Conservation (phyloP, 768 basidiomycete species). For the Mycena pura region DNA sequence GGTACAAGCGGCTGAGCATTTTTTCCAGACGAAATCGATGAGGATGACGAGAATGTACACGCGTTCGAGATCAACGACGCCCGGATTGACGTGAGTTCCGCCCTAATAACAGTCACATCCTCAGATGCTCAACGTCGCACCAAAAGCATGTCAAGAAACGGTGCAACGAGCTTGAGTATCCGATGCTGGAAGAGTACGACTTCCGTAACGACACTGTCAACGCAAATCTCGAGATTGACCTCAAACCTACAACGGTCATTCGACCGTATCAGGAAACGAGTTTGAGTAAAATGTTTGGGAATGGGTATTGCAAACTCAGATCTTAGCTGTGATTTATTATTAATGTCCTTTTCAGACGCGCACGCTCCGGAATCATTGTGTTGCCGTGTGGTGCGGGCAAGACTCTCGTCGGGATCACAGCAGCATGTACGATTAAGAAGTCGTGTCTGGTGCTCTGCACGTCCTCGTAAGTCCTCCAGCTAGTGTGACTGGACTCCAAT, state of each 20-base stretch:
- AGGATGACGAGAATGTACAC: slow-evolving; percentile 97
- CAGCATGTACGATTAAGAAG: slow-evolving; percentile 99
- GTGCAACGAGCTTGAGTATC: slow-evolving; percentile 96
- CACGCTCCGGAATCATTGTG: slow-evolving; percentile 97
- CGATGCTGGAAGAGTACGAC: slow-evolving; percentile 99
- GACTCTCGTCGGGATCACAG: slow-evolving; percentile 98
- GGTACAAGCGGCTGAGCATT: background rate
- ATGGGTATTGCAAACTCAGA: slow-evolving; percentile 69
- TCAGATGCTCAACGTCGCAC: background rate
- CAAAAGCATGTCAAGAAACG: slow-evolving; percentile 91
- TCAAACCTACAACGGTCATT: slow-evolving; percentile 97
- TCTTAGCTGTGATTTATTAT: slow-evolving; percentile 15
- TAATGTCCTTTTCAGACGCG: slow-evolving; percentile 68
- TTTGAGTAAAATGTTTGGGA: slow-evolving; percentile 99
- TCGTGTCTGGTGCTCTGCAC: slow-evolving; percentile 97
- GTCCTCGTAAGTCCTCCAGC: slow-evolving; percentile 76
- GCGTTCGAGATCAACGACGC: slow-evolving; percentile 95
- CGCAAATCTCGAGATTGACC: slow-evolving; percentile 96
- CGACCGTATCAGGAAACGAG: slow-evolving; percentile 99
- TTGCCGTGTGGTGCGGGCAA: slow-evolving; percentile 98
- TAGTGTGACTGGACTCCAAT: slow-evolving; percentile 12
- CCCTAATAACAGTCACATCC: slow-evolving; percentile 1
- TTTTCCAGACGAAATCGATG: slow-evolving; percentile 87
- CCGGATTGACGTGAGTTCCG: slow-evolving; percentile 81
- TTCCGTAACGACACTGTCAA: slow-evolving; percentile 97